Evolutionary conservation across 1,284 basidiomycete genomes (phyloP).

Genomic region (Rhodotorula sp.): DNA sequence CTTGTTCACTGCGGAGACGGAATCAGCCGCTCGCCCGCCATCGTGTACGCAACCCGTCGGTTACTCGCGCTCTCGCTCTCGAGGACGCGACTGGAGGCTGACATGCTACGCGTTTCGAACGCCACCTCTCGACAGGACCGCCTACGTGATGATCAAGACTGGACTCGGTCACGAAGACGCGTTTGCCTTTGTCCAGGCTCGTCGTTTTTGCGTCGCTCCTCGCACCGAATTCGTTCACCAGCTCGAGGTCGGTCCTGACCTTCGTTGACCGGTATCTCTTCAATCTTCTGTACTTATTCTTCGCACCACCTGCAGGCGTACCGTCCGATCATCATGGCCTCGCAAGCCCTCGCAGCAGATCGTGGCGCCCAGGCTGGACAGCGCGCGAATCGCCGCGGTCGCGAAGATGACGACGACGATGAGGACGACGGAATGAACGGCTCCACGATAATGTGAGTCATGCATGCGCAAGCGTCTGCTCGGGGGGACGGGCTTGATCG

Average conservation of each 20-base stretch:
- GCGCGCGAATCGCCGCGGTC: constrained; percentile 20
- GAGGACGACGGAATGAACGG: background rate
- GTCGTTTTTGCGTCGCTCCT: constrained; percentile 46
- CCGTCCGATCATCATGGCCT: constrained; percentile 33
- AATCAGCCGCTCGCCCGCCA: constrained; percentile 46
- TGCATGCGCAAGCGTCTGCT: background rate
- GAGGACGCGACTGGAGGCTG: background rate
- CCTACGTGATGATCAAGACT: constrained; percentile 45
- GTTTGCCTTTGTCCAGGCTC: constrained; percentile 43
- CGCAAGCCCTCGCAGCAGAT: constrained; percentile 29
- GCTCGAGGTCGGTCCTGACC: constrained; percentile 32
- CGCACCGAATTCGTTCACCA: constrained; percentile 45
- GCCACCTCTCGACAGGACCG: constrained; percentile 22
- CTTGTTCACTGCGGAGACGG: constrained; percentile 46
- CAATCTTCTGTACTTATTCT: background rate
- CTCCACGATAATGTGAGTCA: background rate
- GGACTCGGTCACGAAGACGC: constrained; percentile 41
- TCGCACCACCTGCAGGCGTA: constrained; percentile 25
- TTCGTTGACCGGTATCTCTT: background rate
- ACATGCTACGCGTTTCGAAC: background rate
- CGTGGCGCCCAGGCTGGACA: constrained; percentile 18
- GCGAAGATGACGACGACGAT: constrained; percentile 32
- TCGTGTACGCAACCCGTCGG: constrained; percentile 37
- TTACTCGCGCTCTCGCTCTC: background rate
- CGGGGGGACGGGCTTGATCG: too few relatives aligned